These are phyloP conservation scores for Yamadazyma aaseri DNA, from an alignment of 1,139 yeast species.

Conservation along the genomic window DNA sequence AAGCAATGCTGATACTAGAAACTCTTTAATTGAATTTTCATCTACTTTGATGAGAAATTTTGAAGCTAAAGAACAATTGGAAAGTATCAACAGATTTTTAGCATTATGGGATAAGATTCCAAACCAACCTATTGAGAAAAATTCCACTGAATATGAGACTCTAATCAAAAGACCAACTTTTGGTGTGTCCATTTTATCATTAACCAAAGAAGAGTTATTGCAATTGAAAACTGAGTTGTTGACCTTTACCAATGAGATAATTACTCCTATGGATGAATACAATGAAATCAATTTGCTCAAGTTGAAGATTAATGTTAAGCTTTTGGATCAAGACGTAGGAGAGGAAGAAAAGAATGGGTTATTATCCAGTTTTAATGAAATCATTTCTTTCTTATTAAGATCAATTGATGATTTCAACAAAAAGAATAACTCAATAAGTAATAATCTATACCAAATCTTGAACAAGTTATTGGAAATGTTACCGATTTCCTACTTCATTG, in stretches of 20 bases:
- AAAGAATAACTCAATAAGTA: constrained; percentile 19
- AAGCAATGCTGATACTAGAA: constrained; percentile 56
- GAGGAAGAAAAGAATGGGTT: constrained; percentile 27
- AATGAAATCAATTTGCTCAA: constrained; percentile 45
- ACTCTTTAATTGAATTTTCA: constrained; percentile 71
- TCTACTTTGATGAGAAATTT: constrained; percentile 68
- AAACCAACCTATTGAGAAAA: constrained; percentile 31
- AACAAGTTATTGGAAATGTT: constrained; percentile 64
- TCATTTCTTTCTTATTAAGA: constrained; percentile 39
- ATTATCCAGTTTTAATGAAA: constrained; percentile 42
- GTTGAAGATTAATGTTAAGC: constrained; percentile 56
- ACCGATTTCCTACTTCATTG: constrained; percentile 72
- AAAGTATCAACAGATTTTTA: constrained; percentile 56
- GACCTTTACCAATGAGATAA: constrained; percentile 22
- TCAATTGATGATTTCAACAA: constrained; percentile 28
- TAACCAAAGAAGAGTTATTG: constrained; percentile 49
- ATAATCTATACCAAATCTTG: constrained; percentile 46
- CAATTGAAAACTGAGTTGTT: constrained; percentile 34
- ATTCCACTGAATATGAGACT: constrained; percentile 34
- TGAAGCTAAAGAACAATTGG: constrained; percentile 64
- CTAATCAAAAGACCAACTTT: constrained; percentile 59
- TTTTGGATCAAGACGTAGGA: constrained; percentile 46
- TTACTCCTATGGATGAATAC: constrained; percentile 33
- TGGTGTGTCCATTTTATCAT: constrained; percentile 57
- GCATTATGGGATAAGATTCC: constrained; percentile 56